Base-by-base conservation (phyloP, 495 filamentous ascomycete genomes). In the Penicillium arizonense region DNA sequence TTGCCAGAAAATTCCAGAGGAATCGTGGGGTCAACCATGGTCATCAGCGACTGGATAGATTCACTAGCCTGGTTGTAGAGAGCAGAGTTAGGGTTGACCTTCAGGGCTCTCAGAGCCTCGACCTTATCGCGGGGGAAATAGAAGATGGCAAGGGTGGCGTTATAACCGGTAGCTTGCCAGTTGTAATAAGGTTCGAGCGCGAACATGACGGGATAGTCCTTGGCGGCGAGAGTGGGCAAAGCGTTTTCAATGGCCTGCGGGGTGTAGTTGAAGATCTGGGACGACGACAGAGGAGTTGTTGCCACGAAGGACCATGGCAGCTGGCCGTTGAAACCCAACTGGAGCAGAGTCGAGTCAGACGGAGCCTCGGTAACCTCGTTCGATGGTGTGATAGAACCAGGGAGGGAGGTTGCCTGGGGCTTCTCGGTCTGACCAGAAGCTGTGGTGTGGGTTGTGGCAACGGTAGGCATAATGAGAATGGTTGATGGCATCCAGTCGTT, bases 251-350 rank as follows among this genome's bases (percentile, higher is more conserved):
- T 76, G 46, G 89, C 91, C 52, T 81, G 61, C 0, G 90, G 91
- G 9, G 96, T 77, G 53, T 82, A 89, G 30, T 82, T 61, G 78
- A 97, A 97, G 62, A 98, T 91, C 71, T 97, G 95, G 21, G 83
- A 83, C 9, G 88, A 86, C 20, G 91, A 87, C 54, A 86, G 73
- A 12, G 79, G 67, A 32, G 84, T 82, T 2, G 70, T 72, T 20
- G 87, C 87, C 26, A 98, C 88, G 63, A 93, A 96, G 5, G 73
- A 69, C 68, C 94, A 98, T 63, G 95, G 91, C 53, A 95, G 81
- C 4, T 78, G 74, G 59, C 84, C 84, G 23, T 82, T 72, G 78
- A 97, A 96, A 11, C 90, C 95, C 51, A 98, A 77, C 61, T 96
- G 90, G 55, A 96, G 84, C 56, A 91, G 64, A 16, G 78, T 77